These are phyloP conservation scores for Guillardia theta DNA, from an alignment of 78 protist species.

Conservation along the genomic window DNA sequence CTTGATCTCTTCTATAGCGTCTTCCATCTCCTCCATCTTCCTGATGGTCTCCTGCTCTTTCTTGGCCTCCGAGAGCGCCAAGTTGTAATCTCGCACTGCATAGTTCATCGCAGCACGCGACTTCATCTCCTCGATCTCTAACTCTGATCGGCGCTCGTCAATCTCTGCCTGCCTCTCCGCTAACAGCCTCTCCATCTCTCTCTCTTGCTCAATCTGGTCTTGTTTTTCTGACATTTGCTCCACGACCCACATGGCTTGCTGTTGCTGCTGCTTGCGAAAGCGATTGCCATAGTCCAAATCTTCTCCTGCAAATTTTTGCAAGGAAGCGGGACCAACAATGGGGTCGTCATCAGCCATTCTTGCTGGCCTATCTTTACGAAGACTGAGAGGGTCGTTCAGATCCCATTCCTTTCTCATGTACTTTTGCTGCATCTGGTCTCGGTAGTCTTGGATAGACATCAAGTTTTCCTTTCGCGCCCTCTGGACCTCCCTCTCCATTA, in stretches of 20 bases:
- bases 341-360: conserved; percentile 41
- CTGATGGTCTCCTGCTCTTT: neutral
- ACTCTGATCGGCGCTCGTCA: neutral
- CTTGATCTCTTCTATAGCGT: neutral
- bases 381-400: conserved; percentile 12
- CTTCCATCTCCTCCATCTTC: neutral
- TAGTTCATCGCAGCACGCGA: neutral
- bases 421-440: neutral
- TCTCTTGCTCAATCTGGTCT: neutral
- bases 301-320: conserved; percentile 40
- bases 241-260: conserved; percentile 38
- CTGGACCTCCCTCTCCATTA: conserved; percentile 29
- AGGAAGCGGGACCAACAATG: neutral
- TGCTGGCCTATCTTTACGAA: conserved; percentile 29
- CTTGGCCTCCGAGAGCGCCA: conserved; percentile 5
- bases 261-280: neutral
- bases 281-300: conserved; percentile 28
- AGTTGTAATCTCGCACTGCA: conserved; percentile 12
- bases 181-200: neutral
- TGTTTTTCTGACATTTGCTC: neutral
- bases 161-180: conserved; percentile 6
- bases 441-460: neutral
- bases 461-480: neutral
- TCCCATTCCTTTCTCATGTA: conserved; percentile 34
- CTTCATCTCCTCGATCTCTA: neutral